Conservation (phyloP, 2,329 filamentous ascomycete genomes). For the Penicillium digitatum region DNA sequence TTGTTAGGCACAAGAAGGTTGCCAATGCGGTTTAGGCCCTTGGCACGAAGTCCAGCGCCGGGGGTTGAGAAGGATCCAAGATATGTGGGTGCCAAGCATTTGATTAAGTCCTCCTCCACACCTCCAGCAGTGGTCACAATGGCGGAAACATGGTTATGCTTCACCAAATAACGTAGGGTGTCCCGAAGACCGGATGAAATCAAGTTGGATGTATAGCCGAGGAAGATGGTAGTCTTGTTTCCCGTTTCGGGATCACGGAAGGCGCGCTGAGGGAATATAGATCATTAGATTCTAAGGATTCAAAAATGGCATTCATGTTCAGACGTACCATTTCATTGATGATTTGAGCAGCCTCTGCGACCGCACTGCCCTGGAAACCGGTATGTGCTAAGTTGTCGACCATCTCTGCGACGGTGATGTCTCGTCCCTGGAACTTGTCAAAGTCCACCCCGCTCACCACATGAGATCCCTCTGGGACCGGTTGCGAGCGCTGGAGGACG, state of each 20-base stretch:
- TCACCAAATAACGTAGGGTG: slow-evolving; percentile 83
- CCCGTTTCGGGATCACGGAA: slow-evolving; percentile 78
- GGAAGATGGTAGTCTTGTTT: slow-evolving; percentile 83
- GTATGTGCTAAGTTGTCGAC: slow-evolving; percentile 77
- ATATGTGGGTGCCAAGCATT: slow-evolving; percentile 92
- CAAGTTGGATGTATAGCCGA: slow-evolving; percentile 95
- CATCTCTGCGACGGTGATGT: slow-evolving; percentile 81
- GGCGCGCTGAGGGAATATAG: slow-evolving; percentile 55
- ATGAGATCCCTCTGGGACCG: slow-evolving; percentile 72
- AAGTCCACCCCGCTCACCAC: slow-evolving; percentile 91
- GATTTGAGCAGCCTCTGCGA: slow-evolving; percentile 82
- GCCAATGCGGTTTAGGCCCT: slow-evolving; percentile 91
- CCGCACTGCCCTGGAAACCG: slow-evolving; percentile 77
- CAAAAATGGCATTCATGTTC: not conserved
- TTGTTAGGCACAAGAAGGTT: slow-evolving; percentile 94
- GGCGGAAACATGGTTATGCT: slow-evolving; percentile 86
- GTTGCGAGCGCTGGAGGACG: slow-evolving; percentile 78
- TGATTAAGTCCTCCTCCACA: slow-evolving; percentile 97
- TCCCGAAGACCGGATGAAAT: slow-evolving; percentile 94
- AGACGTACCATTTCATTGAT: slow-evolving; percentile 87
- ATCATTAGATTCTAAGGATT: not conserved
- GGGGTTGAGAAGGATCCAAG: slow-evolving; percentile 77
- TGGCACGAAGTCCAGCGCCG: slow-evolving; percentile 72
- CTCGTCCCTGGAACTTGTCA: slow-evolving; percentile 65
- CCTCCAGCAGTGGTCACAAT: slow-evolving; percentile 95